These are phyloP conservation scores for Mrakia frigida DNA, from an alignment of 768 basidiomycete genomes.

Conservation along the genomic window DNA sequence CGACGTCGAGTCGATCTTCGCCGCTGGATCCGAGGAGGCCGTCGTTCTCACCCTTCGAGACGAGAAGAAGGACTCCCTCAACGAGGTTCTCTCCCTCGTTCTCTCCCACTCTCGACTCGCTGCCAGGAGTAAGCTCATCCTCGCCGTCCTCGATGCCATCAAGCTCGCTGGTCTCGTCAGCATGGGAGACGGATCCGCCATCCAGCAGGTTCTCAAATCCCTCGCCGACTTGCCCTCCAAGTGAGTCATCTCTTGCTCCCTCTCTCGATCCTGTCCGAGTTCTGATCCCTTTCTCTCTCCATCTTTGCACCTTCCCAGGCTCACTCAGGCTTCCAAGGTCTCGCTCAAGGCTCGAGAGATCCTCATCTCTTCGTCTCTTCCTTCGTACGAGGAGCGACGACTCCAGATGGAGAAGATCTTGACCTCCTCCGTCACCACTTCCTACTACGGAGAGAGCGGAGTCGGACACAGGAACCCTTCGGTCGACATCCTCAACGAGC, in stretches of 20 bases:
- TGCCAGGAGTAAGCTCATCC: constrained; percentile 81
- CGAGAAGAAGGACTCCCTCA: constrained; percentile 84
- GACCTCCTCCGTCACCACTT: constrained; percentile 76
- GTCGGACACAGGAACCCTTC: constrained; percentile 65
- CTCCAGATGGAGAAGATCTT: constrained; percentile 92
- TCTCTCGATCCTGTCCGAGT: neutral
- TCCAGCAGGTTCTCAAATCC: constrained; percentile 57
- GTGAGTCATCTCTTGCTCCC: constrained; percentile 47
- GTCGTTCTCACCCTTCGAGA: constrained; percentile 58
- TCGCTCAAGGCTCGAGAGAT: constrained; percentile 95
- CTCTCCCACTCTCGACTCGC: constrained; percentile 94
- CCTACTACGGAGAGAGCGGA: constrained; percentile 82
- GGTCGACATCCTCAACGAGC: constrained; percentile 78
- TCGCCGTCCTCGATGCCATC: constrained; percentile 81
- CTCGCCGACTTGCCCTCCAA: constrained; percentile 66
- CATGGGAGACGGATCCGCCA: constrained; percentile 67
- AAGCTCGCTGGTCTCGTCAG: constrained; percentile 73
- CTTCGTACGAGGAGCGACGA: constrained; percentile 89
- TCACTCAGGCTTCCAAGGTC: constrained; percentile 59
- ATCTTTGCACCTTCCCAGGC: neutral
- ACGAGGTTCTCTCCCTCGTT: constrained; percentile 76
- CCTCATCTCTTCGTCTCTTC: constrained; percentile 90
- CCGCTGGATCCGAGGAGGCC: constrained; percentile 30
- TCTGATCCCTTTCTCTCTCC: neutral
- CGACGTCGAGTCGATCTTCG: constrained; percentile 31